These are phyloP conservation scores for Hanseniaspora pseudoguilliermondii DNA, from an alignment of 805 yeast genomes.

Conservation along the genomic window DNA sequence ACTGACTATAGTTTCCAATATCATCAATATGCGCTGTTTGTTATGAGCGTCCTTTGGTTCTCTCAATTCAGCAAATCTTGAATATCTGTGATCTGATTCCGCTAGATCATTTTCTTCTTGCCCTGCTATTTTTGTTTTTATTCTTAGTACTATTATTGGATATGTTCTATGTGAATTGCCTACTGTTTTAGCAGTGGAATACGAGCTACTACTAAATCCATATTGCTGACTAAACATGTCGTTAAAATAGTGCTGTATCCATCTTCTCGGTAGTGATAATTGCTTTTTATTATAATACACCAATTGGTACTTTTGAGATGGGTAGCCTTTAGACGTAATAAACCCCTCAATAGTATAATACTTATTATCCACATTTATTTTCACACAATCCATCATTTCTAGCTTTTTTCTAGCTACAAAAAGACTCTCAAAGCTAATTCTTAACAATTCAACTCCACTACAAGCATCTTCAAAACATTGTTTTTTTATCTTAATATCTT, in stretches of 20 bases:
- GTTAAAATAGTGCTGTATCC: slow-evolving; percentile 15
- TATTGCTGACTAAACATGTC: slow-evolving; percentile 22
- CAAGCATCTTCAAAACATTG: too few species aligned
- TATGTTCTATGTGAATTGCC: not conserved
- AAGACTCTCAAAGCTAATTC: not conserved
- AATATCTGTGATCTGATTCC: not conserved
- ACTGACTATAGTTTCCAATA: slow-evolving; percentile 1
- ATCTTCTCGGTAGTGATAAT: slow-evolving; percentile 20
- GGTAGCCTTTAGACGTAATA: slow-evolving; percentile 29
- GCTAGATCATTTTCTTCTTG: not conserved
- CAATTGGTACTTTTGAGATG: slow-evolving; percentile 32
- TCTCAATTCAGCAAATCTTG: slow-evolving; percentile 9
- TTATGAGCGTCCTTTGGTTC: not conserved
- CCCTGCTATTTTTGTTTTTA: not conserved
- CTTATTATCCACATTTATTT: slow-evolving; percentile 17
- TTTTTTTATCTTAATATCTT: too few species aligned
- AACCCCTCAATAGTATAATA: slow-evolving; percentile 28
- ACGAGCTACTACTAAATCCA: slow-evolving; percentile 19
- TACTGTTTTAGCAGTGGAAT: slow-evolving; percentile 13
- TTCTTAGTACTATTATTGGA: slow-evolving; percentile 3
- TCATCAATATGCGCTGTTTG: not conserved
- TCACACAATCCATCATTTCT: slow-evolving; percentile 17
- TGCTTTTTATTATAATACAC: slow-evolving; percentile 32
- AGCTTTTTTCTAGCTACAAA: slow-evolving; percentile 15
- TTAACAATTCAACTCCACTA: not conserved